Evolutionary conservation across 2,329 filamentous ascomycete genomes (phyloP).

Genomic region (Neonectria sp.): DNA sequence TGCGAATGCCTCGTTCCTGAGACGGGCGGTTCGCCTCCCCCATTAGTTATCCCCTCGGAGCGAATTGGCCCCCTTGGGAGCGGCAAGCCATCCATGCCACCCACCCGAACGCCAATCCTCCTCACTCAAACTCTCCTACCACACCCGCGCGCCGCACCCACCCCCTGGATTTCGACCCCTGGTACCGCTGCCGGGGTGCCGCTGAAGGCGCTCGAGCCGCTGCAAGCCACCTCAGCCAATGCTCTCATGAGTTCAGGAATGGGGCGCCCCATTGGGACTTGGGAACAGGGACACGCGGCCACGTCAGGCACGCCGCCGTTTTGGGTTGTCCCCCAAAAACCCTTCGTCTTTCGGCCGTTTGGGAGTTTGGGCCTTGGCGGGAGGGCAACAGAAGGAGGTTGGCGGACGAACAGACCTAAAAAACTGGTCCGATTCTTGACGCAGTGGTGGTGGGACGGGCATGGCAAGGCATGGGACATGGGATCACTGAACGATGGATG

Average conservation of each 20-base stretch:
- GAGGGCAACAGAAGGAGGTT: constrained; percentile 6
- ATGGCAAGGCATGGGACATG: neutral
- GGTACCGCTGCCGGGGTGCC: constrained; percentile 31
- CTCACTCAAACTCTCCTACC: constrained; percentile 18
- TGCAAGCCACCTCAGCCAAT: constrained; percentile 48
- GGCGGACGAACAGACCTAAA: neutral
- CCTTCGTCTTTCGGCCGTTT: constrained; percentile 19
- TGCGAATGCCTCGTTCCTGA: constrained; percentile 39
- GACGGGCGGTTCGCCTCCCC: constrained; percentile 17
- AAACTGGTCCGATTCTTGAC: constrained; percentile 18
- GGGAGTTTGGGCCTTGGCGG: constrained; percentile 6
- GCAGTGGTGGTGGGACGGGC: constrained; percentile 6
- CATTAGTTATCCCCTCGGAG: neutral
- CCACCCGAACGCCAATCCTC: constrained; percentile 20
- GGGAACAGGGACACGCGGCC: constrained; percentile 41
- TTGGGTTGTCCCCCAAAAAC: constrained; percentile 22
- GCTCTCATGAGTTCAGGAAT: constrained; percentile 45
- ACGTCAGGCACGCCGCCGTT: constrained; percentile 35
- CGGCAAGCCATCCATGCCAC: constrained; percentile 11
- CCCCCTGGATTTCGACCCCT: constrained; percentile 22
- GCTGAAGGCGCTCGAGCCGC: constrained; percentile 42
- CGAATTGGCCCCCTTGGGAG: constrained; percentile 7
- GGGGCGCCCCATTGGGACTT: constrained; percentile 46
- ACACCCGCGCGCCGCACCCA: constrained; percentile 10
- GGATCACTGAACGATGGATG: neutral